A percentile compares a stretch with the other conserved stretches of the same genome.
These are phyloP conservation scores for Fusarium torulosum DNA, from an alignment of 2,329 filamentous ascomycete species.

Conservation along the genomic window DNA sequence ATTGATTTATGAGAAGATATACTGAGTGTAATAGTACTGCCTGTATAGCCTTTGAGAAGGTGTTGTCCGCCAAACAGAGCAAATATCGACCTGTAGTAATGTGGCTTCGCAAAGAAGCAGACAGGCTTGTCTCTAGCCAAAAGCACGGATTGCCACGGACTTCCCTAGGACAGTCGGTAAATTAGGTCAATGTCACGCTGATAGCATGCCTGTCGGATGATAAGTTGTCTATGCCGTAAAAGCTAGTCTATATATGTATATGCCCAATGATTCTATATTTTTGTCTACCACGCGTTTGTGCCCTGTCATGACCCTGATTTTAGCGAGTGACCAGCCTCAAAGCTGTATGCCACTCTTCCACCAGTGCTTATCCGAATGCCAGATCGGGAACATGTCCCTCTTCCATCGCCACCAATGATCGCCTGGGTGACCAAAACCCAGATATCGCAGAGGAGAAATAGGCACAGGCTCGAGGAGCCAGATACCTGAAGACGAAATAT, in stretches of 20 bases:
- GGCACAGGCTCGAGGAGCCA: conserved; percentile 90
- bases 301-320: background rate
- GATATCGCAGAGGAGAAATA: conserved; percentile 73
- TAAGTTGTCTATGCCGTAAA: background rate
- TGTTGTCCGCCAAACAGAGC: conserved; percentile 79
- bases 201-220: background rate
- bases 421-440: conserved; percentile 72
- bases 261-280: background rate
- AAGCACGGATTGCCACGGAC: background rate
- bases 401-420: conserved; percentile 78
- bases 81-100: conserved; percentile 71
- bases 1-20: background rate
- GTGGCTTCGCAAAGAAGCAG: conserved; percentile 72
- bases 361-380: conserved; percentile 73
- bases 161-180: background rate
- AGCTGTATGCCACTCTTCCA: conserved; percentile 60
- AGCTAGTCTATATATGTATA: conserved; percentile 5
- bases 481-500: conserved; percentile 78
- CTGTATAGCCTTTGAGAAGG: conserved; percentile 75
- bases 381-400: conserved; percentile 62
- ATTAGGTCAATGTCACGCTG: background rate
- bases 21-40: conserved; percentile 66
- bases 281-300: background rate
- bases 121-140: conserved; percentile 49
- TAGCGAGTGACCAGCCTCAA: conserved; percentile 27